phyloP scores from a whole-genome alignment of 2,329 filamentous ascomycete genomes.

The Microsporum canis region DNA sequence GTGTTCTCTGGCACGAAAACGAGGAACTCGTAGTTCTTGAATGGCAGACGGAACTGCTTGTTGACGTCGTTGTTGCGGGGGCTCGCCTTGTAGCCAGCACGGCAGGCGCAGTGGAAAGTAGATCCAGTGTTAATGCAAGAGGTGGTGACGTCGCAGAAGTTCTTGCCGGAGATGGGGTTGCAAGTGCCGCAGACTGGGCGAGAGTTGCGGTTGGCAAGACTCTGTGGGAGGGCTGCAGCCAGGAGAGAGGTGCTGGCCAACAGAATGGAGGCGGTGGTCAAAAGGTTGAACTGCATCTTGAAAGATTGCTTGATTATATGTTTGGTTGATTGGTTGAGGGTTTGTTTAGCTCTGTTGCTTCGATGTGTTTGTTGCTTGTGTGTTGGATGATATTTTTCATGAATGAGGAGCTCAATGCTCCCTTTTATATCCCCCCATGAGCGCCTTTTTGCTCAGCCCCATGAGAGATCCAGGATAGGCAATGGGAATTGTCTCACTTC shows the following conservation, averaged over 20 bases:
- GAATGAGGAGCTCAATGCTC: not conserved
- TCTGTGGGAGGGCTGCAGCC: conserved; percentile 12
- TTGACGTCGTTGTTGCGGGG: conserved; percentile 20
- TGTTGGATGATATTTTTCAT: not conserved
- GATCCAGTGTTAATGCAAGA: conserved; percentile 35
- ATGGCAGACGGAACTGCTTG: conserved; percentile 29
- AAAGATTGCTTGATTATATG: not conserved
- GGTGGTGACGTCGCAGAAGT: conserved; percentile 34
- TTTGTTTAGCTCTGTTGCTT: not conserved
- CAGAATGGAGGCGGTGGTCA: conserved; percentile 19
- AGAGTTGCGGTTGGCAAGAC: conserved; percentile 9
- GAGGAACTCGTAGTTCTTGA: conserved; percentile 31
- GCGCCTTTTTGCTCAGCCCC: not conserved
- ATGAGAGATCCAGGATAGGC: not conserved
- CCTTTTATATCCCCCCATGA: not conserved
- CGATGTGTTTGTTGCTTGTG: not conserved
- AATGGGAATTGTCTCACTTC: not conserved
- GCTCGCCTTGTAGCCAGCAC: conserved; percentile 32
- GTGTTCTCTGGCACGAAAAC: conserved; percentile 30
- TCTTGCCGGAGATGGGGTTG: conserved; percentile 31
- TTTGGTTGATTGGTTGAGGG: not conserved
- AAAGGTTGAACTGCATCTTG: conserved; percentile 23
- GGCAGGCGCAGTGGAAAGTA: conserved; percentile 33
- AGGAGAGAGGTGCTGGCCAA: conserved; percentile 16
- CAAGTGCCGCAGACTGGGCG: conserved; percentile 27